Evolutionary conservation across 805 yeast genomes (phyloP), one percentile per base, ranked within the genome.

Genomic region (Nakazawaea ambrosiae): DNA sequence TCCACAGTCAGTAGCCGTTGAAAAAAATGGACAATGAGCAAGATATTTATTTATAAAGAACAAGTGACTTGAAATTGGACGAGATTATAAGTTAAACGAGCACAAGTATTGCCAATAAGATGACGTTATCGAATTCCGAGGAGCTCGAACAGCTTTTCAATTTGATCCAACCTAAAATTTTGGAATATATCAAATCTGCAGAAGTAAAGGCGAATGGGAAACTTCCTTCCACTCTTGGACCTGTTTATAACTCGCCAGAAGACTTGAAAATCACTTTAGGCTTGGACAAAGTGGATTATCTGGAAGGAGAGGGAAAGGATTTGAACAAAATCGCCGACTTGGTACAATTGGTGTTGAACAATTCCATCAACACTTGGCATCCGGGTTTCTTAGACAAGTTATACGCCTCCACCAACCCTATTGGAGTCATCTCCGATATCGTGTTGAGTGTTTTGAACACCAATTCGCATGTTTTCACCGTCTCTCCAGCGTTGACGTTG

Each of bases 321-420:
- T 14, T 11, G 17, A 20, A 5, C 9, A 72, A 71, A 5, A 64
- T 84, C 4, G 53, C 73, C 27, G 51, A 50, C 2, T 61, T 70
- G 3, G 68, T 81, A 37, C 78, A 81, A 42, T 54, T 65, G 31
- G 71, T 85, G 1, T 59, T 85, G 44, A 58, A 71, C 34, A 71
- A 78, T 49, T 81, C 90, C 0, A 86, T 82, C 28, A 83, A 79
- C 36, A 86, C 95, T 0, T 86, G 95, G 95, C 82, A 81, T 52
- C 81, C 85, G 0, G 94, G 94, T 1, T 85, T 85, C 50, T 58
- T 85, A 61, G 95, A 86, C 53, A 85, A 85, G 55, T 62, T 85
- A 39, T 85, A 85, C 48, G 94, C 94, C 0, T 74, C 85, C n/a
- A 84, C 85, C 20, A 85, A 84, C 51, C 89, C 95, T 2, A 78